Percentiles rank a stretch among this genome's conserved stretches.
Conservation (phyloP, 2,329 filamentous ascomycete genomes). For the Colletotrichum neosansevieriae region DNA sequence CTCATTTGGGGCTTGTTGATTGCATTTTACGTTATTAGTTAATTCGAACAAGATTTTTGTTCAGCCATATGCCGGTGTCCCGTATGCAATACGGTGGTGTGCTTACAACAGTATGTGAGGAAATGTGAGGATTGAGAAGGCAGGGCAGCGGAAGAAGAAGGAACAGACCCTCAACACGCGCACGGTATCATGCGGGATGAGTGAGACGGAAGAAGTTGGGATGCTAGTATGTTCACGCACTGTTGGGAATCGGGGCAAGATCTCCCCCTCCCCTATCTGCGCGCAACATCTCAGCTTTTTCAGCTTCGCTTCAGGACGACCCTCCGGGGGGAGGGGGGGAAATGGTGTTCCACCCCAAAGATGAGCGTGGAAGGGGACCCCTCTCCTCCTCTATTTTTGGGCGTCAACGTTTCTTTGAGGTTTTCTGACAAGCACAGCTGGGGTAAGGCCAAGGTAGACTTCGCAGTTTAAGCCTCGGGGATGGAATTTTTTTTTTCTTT, state of each 20-base stretch:
- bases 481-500: neutral
- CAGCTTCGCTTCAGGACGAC: slow-evolving; percentile 2
- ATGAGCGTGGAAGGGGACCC: no score
- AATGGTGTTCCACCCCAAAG: neutral
- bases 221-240: slow-evolving; percentile 10
- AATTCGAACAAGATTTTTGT: slow-evolving; percentile 51
- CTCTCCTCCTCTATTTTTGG: slow-evolving; percentile 1
- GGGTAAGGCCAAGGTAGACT: slow-evolving; percentile 9
- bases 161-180: neutral
- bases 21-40: slow-evolving; percentile 55
- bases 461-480: neutral
- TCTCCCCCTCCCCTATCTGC: slow-evolving; percentile 1
- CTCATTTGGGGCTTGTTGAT: slow-evolving; percentile 51
- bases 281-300: slow-evolving; percentile 1
- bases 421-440: slow-evolving; percentile 16
- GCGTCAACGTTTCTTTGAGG: slow-evolving; percentile 2
- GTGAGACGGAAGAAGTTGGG: slow-evolving; percentile 20
- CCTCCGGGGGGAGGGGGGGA: neutral
- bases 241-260: slow-evolving; percentile 14
- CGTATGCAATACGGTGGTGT: neutral
- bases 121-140: neutral
- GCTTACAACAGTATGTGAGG: no score
- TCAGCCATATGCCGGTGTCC: slow-evolving; percentile 8
- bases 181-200: no score
- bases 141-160: neutral